Evolutionary conservation across 495 filamentous ascomycete species (phyloP), one percentile per base, ranked within the genome.

Genomic region (Chaetomidium leptoderma): DNA sequence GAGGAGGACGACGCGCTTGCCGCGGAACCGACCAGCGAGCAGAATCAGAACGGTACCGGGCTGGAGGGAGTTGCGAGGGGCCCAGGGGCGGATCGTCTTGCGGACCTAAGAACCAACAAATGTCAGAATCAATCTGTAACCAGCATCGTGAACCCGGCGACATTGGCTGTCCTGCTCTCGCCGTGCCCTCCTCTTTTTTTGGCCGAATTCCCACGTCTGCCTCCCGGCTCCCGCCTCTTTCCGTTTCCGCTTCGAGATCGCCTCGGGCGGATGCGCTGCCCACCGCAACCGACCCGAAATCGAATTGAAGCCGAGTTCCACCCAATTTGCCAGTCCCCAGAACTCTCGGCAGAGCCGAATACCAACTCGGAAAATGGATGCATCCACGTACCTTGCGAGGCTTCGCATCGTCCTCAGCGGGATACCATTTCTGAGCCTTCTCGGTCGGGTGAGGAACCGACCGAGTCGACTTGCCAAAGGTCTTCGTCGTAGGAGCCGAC

Each of bases 401-500:
- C 81, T 88, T 81, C 72, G 81, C 71, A 73, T 92, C 87, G 77
- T 97, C 93, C 74, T 96, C 90, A 70, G 91, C 88, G 75, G 95
- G 95, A 78, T 99, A 99, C 90, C 92, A 99, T 81, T 97, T 99
- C 84, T 87, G 83, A 71, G 92, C 93, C 88, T 95, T 95, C 77
- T 93, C 84, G 68, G 85, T 80, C 71, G 82, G 76, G 73, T 85
- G 80, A 69, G 89, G 89, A 73, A 98, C 83, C 75, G 86, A 81
- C 80, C 93, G 86, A 79, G 90, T 88, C 79, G 89, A 88, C 86
- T 95, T 96, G 81, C 90, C 92, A 84, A 96, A 96, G 81, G 86
- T 90, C 89, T 96, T 96, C 78, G 88, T 90, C 79, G 85, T 78
- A 67, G 67, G 74, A 65, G 79, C 65, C 83, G 86, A 88, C 85